A percentile compares a stretch with the other conserved stretches of the same genome.
Conservation (phyloP, 768 basidiomycete species). For the Tylopilus felleus region DNA sequence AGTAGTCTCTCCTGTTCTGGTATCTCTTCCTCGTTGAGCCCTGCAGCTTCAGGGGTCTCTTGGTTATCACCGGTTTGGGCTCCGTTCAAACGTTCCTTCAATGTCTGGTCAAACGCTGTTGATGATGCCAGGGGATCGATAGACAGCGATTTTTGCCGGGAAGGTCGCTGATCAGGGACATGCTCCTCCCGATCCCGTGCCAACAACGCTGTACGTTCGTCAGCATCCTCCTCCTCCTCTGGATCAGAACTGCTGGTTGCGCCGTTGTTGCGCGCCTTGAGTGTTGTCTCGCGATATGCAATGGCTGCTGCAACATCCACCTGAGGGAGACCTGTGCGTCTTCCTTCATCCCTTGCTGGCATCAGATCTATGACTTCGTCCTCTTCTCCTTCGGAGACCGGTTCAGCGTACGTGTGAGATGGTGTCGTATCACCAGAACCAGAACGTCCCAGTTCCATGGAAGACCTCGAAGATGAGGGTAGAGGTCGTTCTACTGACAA, state of each 20-base stretch:
- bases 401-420: slow-evolving; percentile 67
- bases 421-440: slow-evolving; percentile 46
- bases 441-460: slow-evolving; percentile 43
- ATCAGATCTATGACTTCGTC: slow-evolving; percentile 69
- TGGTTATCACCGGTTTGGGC: slow-evolving; percentile 25
- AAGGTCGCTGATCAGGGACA: slow-evolving; percentile 11
- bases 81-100: slow-evolving; percentile 61
- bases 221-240: slow-evolving; percentile 29
- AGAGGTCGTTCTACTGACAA: slow-evolving; percentile 75
- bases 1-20: slow-evolving; percentile 53
- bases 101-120: slow-evolving; percentile 77
- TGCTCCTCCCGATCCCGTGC: slow-evolving; percentile 23
- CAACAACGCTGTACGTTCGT: slow-evolving; percentile 41
- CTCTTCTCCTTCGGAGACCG: slow-evolving; percentile 92
- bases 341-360: slow-evolving; percentile 78
- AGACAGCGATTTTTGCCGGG: slow-evolving; percentile 42
- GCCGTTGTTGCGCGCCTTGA: slow-evolving; percentile 44
- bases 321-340: slow-evolving; percentile 70
- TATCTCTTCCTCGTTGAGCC: slow-evolving; percentile 36
- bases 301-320: slow-evolving; percentile 80
- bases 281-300: slow-evolving; percentile 78
- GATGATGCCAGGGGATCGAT: slow-evolving; percentile 89
- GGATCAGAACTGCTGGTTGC: slow-evolving; percentile 5
- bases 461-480: slow-evolving; percentile 42
- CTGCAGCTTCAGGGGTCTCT: slow-evolving; percentile 30